Conservation (phyloP, 2,329 filamentous ascomycete genomes). For the Diaporthe ilicicola region DNA sequence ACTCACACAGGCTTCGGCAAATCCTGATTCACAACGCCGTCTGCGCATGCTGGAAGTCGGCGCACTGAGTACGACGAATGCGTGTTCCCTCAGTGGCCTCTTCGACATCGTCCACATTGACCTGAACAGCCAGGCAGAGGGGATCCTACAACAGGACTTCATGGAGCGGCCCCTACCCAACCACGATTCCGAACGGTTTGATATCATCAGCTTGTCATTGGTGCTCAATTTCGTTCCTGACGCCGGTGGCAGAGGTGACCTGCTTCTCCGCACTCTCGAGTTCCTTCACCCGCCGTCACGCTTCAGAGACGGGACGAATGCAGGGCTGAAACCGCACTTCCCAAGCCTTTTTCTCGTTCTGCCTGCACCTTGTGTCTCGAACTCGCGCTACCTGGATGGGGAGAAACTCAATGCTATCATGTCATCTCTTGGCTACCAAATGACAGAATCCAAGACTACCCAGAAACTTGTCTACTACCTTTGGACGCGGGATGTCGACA, state of each 20-base stretch:
- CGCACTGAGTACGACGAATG: slow-evolving; percentile 83
- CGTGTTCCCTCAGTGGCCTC: slow-evolving; percentile 75
- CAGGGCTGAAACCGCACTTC: slow-evolving; percentile 47
- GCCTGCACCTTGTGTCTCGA: slow-evolving; percentile 85
- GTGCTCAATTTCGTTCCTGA: slow-evolving; percentile 95
- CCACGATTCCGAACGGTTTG: slow-evolving; percentile 72
- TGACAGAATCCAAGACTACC: slow-evolving; percentile 74
- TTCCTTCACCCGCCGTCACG: slow-evolving; percentile 65
- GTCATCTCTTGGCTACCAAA: slow-evolving; percentile 75
- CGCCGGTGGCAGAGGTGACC: slow-evolving; percentile 77
- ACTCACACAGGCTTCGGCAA: slow-evolving; percentile 31
- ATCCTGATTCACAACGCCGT: slow-evolving; percentile 32
- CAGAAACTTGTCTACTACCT: slow-evolving; percentile 89
- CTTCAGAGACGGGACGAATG: slow-evolving; percentile 28
- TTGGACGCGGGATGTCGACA: slow-evolving; percentile 65
- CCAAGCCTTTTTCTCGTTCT: slow-evolving; percentile 88
- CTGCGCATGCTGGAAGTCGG: slow-evolving; percentile 87
- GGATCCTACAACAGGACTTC: slow-evolving; percentile 90
- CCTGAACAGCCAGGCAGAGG: slow-evolving; percentile 82
- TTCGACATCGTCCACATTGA: slow-evolving; percentile 88
- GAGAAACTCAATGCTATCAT: slow-evolving; percentile 76
- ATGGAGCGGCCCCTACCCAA: slow-evolving; percentile 84
- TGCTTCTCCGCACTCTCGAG: slow-evolving; percentile 78
- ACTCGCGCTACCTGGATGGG: slow-evolving; percentile 89
- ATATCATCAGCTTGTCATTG: slow-evolving; percentile 89